phyloP scores from a whole-genome alignment of 73 alveolate species.

The Tetrahymena thermophila region DNA sequence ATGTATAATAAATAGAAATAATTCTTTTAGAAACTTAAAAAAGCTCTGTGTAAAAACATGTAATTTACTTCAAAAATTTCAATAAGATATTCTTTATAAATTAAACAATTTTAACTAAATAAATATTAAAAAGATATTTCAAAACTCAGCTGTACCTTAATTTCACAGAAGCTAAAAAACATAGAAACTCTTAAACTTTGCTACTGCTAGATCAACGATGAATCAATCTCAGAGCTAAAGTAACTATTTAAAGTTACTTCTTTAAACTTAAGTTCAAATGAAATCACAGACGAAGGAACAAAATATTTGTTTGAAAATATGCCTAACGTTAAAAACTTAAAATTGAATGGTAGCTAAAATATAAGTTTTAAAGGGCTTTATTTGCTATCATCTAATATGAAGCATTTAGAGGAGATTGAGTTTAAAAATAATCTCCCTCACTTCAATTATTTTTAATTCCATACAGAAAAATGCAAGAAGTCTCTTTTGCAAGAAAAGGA shows the following conservation, averaged over 20 bases:
- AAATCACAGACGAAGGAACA: not conserved
- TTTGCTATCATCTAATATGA: not conserved
- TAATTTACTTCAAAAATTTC: no score
- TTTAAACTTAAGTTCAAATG: not conserved
- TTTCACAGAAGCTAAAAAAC: not conserved
- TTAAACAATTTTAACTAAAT: no score
- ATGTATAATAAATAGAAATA: not conserved
- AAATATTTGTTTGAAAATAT: not conserved
- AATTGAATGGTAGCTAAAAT: not conserved
- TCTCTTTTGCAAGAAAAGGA: not conserved
- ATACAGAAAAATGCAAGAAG: not conserved
- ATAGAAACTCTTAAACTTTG: not conserved
- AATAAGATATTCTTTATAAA: no score
- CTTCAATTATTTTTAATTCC: not conserved
- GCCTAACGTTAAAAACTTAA: not conserved
- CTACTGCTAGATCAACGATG: not conserved
- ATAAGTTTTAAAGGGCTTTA: not conserved
- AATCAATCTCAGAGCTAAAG: not conserved
- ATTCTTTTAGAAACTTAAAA: not conserved
- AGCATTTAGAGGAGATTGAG: not conserved
- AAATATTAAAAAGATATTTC: not conserved
- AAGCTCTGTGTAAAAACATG: not conserved
- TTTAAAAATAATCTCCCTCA: not conserved
- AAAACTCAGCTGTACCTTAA: not conserved
- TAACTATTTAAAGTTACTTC: not conserved